These are phyloP conservation scores for Entonaema liquescens DNA, from an alignment of 495 filamentous ascomycete genomes.

Conservation along the genomic window DNA sequence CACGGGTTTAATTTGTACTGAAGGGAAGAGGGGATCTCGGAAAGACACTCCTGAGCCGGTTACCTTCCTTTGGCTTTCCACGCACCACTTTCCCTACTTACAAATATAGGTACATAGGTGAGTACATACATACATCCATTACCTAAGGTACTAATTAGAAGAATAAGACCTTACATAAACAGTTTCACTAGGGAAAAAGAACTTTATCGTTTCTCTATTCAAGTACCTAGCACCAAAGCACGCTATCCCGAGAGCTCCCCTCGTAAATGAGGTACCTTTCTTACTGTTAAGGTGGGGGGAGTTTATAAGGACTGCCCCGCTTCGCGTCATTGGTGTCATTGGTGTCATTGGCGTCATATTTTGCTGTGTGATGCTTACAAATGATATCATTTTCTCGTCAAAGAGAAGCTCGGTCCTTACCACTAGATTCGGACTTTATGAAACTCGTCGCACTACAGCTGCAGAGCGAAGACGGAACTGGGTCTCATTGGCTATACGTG, in stretches of 20 bases:
- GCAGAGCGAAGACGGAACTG: slow-evolving; percentile 29
- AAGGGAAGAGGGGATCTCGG: slow-evolving; percentile 32
- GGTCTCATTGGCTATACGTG: neutral
- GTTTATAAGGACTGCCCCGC: slow-evolving; percentile 33
- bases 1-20: slow-evolving; percentile 44
- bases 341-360: slow-evolving; percentile 41
- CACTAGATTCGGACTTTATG: slow-evolving; percentile 32
- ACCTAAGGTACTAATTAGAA: neutral
- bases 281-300: slow-evolving; percentile 26
- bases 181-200: slow-evolving; percentile 23
- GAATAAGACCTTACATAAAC: slow-evolving; percentile 31
- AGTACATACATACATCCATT: slow-evolving; percentile 8
- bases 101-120: neutral
- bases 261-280: slow-evolving; percentile 14
- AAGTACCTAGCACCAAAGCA: slow-evolving; percentile 14
- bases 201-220: too few relatives aligned
- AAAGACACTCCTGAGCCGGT: slow-evolving; percentile 21
- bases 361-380: slow-evolving; percentile 38
- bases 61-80: slow-evolving; percentile 20
- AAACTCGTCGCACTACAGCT: slow-evolving; percentile 2
- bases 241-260: slow-evolving; percentile 10
- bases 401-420: slow-evolving; percentile 25
- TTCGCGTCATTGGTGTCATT: slow-evolving; percentile 42
- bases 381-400: slow-evolving; percentile 44
- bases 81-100: neutral